Percentiles rank a stretch among this genome's conserved stretches.
Conservation (phyloP, 192 early-diverging fungal genomes). For the Funneliformis geosporum region DNA sequence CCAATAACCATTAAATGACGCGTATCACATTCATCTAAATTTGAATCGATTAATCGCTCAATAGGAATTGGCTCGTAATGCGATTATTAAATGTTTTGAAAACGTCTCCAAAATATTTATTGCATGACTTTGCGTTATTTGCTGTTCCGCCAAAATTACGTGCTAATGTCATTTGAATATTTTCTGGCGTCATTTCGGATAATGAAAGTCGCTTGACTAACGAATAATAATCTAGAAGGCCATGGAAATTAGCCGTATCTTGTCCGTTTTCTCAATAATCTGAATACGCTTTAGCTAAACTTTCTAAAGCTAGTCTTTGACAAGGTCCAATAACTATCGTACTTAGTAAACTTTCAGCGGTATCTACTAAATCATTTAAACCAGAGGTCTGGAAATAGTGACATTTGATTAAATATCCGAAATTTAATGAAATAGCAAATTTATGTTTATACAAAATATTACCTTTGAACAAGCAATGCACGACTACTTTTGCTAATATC, state of each 20-base stretch:
- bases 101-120: neutral
- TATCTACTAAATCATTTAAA: neutral
- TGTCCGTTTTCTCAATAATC: neutral
- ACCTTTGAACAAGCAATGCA: constrained; percentile 24
- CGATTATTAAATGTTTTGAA: neutral
- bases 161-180: constrained; percentile 15
- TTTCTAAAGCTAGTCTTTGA: neutral
- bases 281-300: neutral
- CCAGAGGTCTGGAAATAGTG: neutral
- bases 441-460: too few relatives aligned
- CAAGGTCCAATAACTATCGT: neutral
- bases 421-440: too few relatives aligned
- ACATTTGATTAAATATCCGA: too few relatives aligned
- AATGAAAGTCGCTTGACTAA: neutral
- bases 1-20: constrained; percentile 32
- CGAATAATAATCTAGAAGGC: neutral
- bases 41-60: constrained; percentile 8
- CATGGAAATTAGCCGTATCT: constrained; percentile 26
- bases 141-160: constrained; percentile 33
- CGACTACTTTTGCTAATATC: constrained; percentile 30
- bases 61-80: constrained; percentile 5
- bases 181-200: neutral
- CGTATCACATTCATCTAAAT: constrained; percentile 12
- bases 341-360: neutral
- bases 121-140: neutral